Base-by-base conservation (phyloP, 371 early-diverging fungal genomes). In the Mucor velutinosus region DNA sequence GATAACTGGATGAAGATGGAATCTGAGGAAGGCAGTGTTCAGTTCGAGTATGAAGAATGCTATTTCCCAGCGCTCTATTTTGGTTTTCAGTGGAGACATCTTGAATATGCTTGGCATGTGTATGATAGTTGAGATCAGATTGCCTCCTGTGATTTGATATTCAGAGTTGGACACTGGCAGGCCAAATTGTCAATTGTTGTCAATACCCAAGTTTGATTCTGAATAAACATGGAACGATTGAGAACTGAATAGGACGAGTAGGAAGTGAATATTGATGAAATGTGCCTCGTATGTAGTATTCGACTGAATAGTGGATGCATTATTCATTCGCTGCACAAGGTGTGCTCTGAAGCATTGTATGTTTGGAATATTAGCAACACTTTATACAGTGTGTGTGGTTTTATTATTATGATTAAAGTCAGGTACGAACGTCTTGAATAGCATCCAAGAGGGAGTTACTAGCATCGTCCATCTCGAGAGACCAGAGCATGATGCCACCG, bases 401-500 rank as follows among this genome's bases (percentile, higher is more conserved):
- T 25, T 51, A 51, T 19, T 51, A 51, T 8, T 10, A 35, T 2
- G 11, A 8, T 51, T 14, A 37, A 41, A 29, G 43, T 60, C 25
- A 64, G 23, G 45, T 37, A 15, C 70, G 65, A 21, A 70, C 61
- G 15, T 23, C 59, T 60, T 70, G 70, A 8, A 70, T 14, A 27
- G 70, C 65, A 25, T 60, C 51, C 29, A 70, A 62, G 17, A 70
- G 62, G 5, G 70, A 65, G 33, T 65, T 53, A 1, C 32, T 17
- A 15, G 41, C 7, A 57, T 70, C 70, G 58, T 70, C 75, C 76
- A 76, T 76, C 33, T 76, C 76, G 30, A 76, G 65, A 10, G 73
- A 86, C 77, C 87, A 89, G 8, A 87, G 71, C 76, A 85, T 78
- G 33, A 86, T 74, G 12, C 88, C 89, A 19, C 76, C 81, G 27